Base-by-base conservation (phyloP, 805 yeast genomes). In the Debaryomyces hansenii region DNA sequence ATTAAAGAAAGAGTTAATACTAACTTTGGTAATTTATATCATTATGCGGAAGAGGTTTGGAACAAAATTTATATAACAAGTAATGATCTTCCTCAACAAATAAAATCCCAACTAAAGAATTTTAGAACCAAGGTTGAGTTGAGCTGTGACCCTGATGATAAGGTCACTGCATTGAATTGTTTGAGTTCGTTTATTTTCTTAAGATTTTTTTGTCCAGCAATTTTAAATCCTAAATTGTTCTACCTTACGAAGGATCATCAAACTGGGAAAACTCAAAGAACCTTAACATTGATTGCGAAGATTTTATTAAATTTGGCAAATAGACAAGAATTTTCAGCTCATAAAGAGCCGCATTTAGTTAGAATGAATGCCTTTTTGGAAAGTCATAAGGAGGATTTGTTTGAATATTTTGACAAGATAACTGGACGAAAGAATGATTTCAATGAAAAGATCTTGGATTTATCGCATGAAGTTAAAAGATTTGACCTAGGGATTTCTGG, bases 171-270 rank as follows among this genome's bases (percentile, higher is more conserved):
- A 0, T 70, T 85, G 48, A 85, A 90, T 58, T 87, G 96, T 41
- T 68, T 91, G 28, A 79, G 94, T 16, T 90, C 96, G 0, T 87
- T 94, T 57, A 69, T 92, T 10, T 94, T 92, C 61, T 67, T 92
- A 49, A 54, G 77, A 47, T 72, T 72, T 47, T 64, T 64, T 45
- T 64, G 97, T 57, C 98, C 99, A 0, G 96, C 96, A 0, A 79
- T 92, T 24, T 67, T 94, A 59, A 91, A 90, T 57, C 99, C 99
- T 0, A 90, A 89, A 57, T 64, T 91, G 41, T 90, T 90, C 62
- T 83, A 84, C 49, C 70, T 94, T 41, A 80, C 89, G 0, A 76
- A 79, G 42, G 74, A 79, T 32, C 92, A 87, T 54, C 89, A 90
- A 48, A 75, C 83, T 7, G 89, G 90, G 1, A 74, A 74, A 9